Evolutionary conservation across 106 monocot species (phyloP).

Genomic region (Platanthera guangdongensis): DNA sequence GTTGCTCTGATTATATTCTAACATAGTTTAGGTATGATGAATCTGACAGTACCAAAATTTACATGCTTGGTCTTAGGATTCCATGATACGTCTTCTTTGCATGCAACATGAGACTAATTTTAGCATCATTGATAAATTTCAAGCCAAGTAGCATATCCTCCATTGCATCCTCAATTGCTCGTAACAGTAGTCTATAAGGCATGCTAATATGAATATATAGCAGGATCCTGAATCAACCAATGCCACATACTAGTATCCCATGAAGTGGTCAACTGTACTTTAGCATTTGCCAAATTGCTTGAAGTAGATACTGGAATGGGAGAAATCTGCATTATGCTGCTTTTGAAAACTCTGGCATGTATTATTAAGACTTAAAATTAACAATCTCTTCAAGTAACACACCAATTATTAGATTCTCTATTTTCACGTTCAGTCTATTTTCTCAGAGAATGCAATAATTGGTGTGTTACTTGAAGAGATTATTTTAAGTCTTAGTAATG

Average conservation of each 20-base stretch:
- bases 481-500: too few relatives aligned
- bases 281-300: constrained; percentile 36
- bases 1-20: too few relatives aligned
- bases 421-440: too few relatives aligned
- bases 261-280: constrained; percentile 26
- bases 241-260: constrained; percentile 70
- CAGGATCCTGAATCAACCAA: constrained; percentile 82
- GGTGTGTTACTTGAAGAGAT: too few relatives aligned
- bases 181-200: constrained; percentile 81
- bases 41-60: constrained; percentile 59
- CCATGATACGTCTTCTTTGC: constrained; percentile 38
- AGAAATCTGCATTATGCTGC: constrained; percentile 84
- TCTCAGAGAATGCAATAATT: too few relatives aligned
- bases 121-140: constrained; percentile 63
- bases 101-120: constrained; percentile 43
- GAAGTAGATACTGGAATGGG: constrained; percentile 57
- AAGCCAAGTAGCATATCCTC: constrained; percentile 76
- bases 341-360: constrained; percentile 46
- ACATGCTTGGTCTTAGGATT: constrained; percentile 49
- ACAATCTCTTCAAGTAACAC: constrained; percentile 65
- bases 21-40: constrained; percentile 52
- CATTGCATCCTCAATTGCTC: constrained; percentile 97
- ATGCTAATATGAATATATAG: constrained; percentile 78
- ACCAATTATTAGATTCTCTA: constrained; percentile 86
- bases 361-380: constrained; percentile 40